These are phyloP conservation scores for Magnolia kwangsiensis DNA, from an alignment of 164 flowering plant species.

Conservation along the genomic window DNA sequence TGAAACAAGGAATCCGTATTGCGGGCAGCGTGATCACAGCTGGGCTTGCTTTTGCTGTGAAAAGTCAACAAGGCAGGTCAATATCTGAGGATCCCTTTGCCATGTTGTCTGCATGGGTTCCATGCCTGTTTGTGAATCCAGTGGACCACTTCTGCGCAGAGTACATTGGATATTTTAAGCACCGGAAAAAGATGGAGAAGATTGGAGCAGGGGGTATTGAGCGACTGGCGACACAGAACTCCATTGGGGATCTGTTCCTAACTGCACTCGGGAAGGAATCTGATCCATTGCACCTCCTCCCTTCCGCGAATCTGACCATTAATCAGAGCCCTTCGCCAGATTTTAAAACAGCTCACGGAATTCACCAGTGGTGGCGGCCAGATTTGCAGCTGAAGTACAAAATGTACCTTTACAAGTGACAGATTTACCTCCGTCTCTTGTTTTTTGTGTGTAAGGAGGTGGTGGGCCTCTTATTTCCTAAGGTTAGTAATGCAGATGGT, in stretches of 20 bases:
- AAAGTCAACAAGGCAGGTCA: slow-evolving; percentile 17
- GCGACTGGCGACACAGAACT: slow-evolving; percentile 58
- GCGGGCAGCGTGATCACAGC: slow-evolving; percentile 67
- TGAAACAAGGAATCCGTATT: slow-evolving; percentile 62
- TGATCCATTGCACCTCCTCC: slow-evolving; percentile 63
- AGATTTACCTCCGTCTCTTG: not conserved
- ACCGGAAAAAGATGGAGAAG: slow-evolving; percentile 64
- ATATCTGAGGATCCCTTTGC: slow-evolving; percentile 39
- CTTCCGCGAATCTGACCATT: slow-evolving; percentile 52
- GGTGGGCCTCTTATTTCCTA: not conserved
- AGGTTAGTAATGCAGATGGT: too few species aligned
- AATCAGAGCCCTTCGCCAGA: slow-evolving; percentile 36
- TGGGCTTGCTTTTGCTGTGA: slow-evolving; percentile 53
- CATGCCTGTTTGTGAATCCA: slow-evolving; percentile 59
- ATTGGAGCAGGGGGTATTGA: slow-evolving; percentile 55
- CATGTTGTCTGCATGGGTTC: slow-evolving; percentile 52
- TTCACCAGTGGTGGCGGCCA: slow-evolving; percentile 74
- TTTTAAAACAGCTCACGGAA: slow-evolving; percentile 60
- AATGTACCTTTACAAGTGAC: slow-evolving; percentile 20
- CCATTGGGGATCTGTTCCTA: slow-evolving; percentile 46
- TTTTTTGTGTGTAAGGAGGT: not conserved
- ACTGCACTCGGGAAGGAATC: slow-evolving; percentile 46
- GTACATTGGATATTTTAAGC: slow-evolving; percentile 72
- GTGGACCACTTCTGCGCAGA: slow-evolving; percentile 61
- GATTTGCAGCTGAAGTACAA: slow-evolving; percentile 39